phyloP scores from a whole-genome alignment of 306 rosid genomes.

The Citrullus colocynthis region DNA sequence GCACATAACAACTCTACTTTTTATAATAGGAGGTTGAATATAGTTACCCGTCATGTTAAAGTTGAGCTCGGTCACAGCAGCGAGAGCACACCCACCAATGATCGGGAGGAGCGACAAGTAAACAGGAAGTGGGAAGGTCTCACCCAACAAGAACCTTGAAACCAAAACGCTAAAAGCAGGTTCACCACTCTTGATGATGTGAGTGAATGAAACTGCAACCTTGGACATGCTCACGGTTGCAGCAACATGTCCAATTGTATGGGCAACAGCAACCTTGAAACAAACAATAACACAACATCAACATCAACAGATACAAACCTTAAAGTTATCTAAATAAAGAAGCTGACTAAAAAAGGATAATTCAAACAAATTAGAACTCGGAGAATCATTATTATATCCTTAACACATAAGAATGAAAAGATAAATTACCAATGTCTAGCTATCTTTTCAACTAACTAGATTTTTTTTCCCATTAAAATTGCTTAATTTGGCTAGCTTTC shows the following conservation, averaged over 20 bases:
- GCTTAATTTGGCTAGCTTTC: conserved; percentile 15
- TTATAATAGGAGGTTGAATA: not conserved
- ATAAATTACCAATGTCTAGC: not conserved
- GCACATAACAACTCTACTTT: not conserved
- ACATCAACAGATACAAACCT: conserved; percentile 1
- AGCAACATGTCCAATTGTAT: conserved; percentile 95
- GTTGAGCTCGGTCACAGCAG: conserved; percentile 95
- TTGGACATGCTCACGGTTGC: conserved; percentile 98
- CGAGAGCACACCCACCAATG: conserved; percentile 94
- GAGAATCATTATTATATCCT: not conserved
- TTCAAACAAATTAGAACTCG: not conserved
- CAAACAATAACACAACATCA: not conserved
- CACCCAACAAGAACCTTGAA: conserved; percentile 80
- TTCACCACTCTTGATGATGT: conserved; percentile 98
- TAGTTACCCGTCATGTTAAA: conserved; percentile 83
- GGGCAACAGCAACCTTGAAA: conserved; percentile 86
- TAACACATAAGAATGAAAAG: not conserved
- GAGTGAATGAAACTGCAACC: conserved; percentile 98
- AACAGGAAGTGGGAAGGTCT: conserved; percentile 64
- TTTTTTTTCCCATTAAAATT: not conserved
- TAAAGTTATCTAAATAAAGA: not conserved
- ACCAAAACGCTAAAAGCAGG: conserved; percentile 96
- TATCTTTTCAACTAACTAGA: not conserved
- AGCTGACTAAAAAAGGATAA: not conserved
- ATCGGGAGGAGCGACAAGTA: conserved; percentile 90